A percentile compares a stretch with the other conserved stretches of the same genome.
Evolutionary conservation across 2,329 filamentous ascomycete genomes (phyloP).

Genomic region (Scedosporium dehoogii): DNA sequence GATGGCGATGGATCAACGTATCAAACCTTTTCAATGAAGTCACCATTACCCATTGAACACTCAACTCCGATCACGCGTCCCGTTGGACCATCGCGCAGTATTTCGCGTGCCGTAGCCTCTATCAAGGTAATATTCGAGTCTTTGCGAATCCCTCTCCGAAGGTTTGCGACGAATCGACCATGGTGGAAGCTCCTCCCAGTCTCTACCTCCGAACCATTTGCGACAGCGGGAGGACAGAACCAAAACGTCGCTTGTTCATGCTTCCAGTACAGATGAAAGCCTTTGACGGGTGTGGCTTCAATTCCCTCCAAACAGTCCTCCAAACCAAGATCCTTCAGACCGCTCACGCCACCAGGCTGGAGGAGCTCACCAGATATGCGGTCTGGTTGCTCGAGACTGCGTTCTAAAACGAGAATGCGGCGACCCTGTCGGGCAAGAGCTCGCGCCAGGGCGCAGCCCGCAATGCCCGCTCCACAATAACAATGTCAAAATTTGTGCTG

Average conservation of each 20-base stretch:
- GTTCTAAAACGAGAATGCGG: conserved; percentile 60
- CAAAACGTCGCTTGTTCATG: background rate
- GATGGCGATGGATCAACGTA: too few relatives aligned
- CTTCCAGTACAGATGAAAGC: background rate
- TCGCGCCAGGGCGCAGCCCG: conserved; percentile 79
- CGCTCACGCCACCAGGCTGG: background rate
- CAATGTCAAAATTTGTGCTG: conserved; percentile 33
- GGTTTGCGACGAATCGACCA: background rate
- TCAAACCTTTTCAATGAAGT: background rate
- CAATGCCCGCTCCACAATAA: conserved; percentile 83
- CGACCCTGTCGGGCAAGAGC: conserved; percentile 81
- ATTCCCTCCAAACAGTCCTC: background rate
- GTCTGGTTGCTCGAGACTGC: background rate
- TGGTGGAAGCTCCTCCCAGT: background rate
- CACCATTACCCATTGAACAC: background rate
- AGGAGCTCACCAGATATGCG: background rate
- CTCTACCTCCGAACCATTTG: background rate
- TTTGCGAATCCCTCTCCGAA: background rate
- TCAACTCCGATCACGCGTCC: background rate
- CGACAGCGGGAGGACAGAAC: background rate
- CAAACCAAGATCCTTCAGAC: background rate
- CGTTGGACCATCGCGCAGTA: background rate
- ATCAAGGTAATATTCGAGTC: background rate
- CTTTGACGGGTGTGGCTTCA: background rate
- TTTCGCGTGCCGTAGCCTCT: background rate